A percentile compares a stretch with the other conserved stretches of the same genome.
Conservation (phyloP, 2,329 filamentous ascomycete species). For the Fusarium sp. region DNA sequence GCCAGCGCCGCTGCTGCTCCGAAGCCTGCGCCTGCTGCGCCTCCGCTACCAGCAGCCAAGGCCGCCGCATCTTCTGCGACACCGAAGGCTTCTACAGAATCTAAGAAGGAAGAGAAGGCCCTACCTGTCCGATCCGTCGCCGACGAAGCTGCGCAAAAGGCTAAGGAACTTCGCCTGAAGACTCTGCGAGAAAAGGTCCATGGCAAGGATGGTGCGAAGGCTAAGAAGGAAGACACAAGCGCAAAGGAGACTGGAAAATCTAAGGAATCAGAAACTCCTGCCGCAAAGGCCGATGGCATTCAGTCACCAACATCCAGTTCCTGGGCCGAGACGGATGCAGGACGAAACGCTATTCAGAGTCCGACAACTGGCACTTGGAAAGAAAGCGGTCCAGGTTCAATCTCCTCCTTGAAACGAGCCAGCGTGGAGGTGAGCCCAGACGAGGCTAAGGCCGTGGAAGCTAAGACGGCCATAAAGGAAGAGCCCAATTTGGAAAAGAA, state of each 20-base stretch:
- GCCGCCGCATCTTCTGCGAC: conserved; percentile 10
- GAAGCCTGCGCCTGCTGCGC: conserved; percentile 36
- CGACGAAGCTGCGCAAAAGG: conserved; percentile 72
- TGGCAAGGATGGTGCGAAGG: conserved; percentile 51
- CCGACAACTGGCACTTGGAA: conserved; percentile 55
- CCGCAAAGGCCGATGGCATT: conserved; percentile 44
- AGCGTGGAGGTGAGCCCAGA: conserved; percentile 47
- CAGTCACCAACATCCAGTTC: conserved; percentile 57
- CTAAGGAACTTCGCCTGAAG: conserved; percentile 67
- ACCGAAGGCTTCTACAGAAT: conserved; percentile 21
- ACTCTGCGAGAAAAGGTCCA: conserved; percentile 64
- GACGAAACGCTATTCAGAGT: conserved; percentile 52
- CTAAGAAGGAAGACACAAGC: not conserved
- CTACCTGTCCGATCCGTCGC: conserved; percentile 64
- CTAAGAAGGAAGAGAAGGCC: conserved; percentile 42
- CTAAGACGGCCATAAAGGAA: conserved; percentile 51
- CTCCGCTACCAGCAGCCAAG: conserved; percentile 40
- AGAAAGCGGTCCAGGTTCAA: conserved; percentile 34
- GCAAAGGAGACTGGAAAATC: conserved; percentile 10
- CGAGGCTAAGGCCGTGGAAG: conserved; percentile 51
- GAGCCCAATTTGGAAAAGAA: conserved; percentile 49
- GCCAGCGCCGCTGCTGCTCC: conserved; percentile 30
- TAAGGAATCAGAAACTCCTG: conserved; percentile 3
- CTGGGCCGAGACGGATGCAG: conserved; percentile 47
- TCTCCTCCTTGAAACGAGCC: not conserved